Evolutionary conservation across 164 flowering plant species (phyloP).

Genomic region (Stephania yunnanensis): DNA sequence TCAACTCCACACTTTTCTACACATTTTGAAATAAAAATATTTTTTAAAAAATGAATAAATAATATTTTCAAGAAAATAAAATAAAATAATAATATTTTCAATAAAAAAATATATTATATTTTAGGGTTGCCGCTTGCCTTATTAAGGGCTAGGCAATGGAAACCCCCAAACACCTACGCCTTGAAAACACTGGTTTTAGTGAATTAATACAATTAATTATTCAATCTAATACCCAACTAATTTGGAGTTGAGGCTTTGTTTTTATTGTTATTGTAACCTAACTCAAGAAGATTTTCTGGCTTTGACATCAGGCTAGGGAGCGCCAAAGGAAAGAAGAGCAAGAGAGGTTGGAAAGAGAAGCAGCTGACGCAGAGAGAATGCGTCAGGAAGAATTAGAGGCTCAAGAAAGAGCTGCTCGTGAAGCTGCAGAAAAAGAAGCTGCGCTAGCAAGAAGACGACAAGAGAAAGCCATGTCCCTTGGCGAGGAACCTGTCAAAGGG

Average conservation of each 20-base stretch:
- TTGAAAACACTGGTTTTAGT: too few relatives aligned
- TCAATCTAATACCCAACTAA: background rate
- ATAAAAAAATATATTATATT: too few relatives aligned
- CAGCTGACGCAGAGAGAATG: conserved; percentile 92
- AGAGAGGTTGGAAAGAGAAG: conserved; percentile 78
- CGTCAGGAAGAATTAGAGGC: conserved; percentile 92
- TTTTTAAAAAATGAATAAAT: too few relatives aligned
- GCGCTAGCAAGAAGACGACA: conserved; percentile 63
- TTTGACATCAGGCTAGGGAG: conserved; percentile 69
- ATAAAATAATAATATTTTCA: too few relatives aligned
- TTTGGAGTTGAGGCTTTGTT: background rate
- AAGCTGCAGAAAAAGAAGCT: conserved; percentile 90
- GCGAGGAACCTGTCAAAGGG: conserved; percentile 91
- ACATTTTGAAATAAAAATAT: too few relatives aligned
- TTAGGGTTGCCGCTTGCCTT: too few relatives aligned
- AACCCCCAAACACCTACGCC: too few relatives aligned
- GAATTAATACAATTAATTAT: background rate
- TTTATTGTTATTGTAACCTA: too few relatives aligned
- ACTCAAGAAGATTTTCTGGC: background rate
- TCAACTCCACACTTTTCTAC: too few relatives aligned
- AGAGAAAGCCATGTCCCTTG: conserved; percentile 77
- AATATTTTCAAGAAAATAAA: too few relatives aligned
- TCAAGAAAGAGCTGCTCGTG: conserved; percentile 72
- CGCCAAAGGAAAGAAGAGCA: conserved; percentile 86
- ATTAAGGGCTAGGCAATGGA: too few relatives aligned